Evolutionary conservation across 2,329 filamentous ascomycete genomes (phyloP).

Genomic region (Curvularia sp.): DNA sequence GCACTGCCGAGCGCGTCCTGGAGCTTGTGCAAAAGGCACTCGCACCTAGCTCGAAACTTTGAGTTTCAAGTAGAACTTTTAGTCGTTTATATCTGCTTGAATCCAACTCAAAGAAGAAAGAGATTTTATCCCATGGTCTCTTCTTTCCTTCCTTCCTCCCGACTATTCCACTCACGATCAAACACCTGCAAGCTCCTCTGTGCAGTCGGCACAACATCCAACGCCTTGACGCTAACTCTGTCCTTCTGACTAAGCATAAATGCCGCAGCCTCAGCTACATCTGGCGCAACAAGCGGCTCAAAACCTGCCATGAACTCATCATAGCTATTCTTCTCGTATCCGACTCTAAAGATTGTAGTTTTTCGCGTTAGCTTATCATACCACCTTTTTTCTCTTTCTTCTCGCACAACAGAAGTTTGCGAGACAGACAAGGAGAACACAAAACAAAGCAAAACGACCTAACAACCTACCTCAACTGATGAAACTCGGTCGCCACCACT

Average conservation of each 20-base stretch:
- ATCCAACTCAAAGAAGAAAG: not conserved
- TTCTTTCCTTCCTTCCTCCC: slow-evolving; percentile 11
- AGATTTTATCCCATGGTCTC: slow-evolving; percentile 3
- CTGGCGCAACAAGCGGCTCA: slow-evolving; percentile 54
- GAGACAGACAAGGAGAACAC: not conserved
- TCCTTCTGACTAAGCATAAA: slow-evolving; percentile 55
- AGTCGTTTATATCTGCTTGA: not conserved
- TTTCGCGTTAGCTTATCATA: not conserved
- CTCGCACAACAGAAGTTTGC: not conserved
- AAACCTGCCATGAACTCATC: slow-evolving; percentile 57
- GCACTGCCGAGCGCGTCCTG: slow-evolving; percentile 52
- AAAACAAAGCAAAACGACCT: not conserved
- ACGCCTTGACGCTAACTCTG: slow-evolving; percentile 55
- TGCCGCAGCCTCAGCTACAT: slow-evolving; percentile 54
- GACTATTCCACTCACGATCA: slow-evolving; percentile 46
- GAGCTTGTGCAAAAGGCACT: slow-evolving; percentile 50
- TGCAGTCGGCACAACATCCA: slow-evolving; percentile 58
- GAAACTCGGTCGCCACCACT: slow-evolving; percentile 59
- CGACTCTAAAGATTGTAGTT: slow-evolving; percentile 39
- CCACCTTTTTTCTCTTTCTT: too few relatives aligned
- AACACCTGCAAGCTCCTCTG: slow-evolving; percentile 50
- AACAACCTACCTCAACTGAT: slow-evolving; percentile 48
- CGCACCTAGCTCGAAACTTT: slow-evolving; percentile 36
- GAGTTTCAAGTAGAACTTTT: not conserved
- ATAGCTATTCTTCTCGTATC: slow-evolving; percentile 53